These are phyloP conservation scores for Russula foetens DNA, from an alignment of 768 basidiomycete species.

Conservation along the genomic window DNA sequence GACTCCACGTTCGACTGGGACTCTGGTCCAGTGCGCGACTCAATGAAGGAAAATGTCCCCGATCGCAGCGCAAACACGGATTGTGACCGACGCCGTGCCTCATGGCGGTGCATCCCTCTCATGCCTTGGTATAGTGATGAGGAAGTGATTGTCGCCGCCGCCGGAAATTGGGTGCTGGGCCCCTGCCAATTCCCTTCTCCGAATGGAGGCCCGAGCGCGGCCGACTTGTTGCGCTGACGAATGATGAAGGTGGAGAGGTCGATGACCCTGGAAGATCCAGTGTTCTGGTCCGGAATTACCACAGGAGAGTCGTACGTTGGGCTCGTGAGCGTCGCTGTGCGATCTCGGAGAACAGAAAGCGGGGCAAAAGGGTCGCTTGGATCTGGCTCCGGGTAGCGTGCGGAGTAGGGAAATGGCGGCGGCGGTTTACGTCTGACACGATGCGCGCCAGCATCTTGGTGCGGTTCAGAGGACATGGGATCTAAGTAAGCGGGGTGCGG, in stretches of 20 bases:
- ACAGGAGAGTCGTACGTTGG: constrained; percentile 3
- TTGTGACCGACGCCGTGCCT: constrained; percentile 28
- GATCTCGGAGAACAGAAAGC: constrained; percentile 53
- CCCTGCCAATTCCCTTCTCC: constrained; percentile 10
- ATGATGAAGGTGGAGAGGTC: constrained; percentile 13
- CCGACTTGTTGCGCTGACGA: constrained; percentile 2
- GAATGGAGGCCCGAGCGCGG: neutral
- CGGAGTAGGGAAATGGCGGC: constrained; percentile 41
- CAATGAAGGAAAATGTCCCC: constrained; percentile 18
- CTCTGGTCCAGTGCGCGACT: constrained; percentile 3
- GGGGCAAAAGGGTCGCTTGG: constrained; percentile 65
- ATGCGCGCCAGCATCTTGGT: constrained; percentile 1
- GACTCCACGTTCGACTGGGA: neutral
- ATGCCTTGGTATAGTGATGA: constrained; percentile 2
- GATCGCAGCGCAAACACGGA: constrained; percentile 23
- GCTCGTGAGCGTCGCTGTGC: constrained; percentile 23
- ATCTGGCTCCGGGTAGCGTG: constrained; percentile 59
- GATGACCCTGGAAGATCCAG: constrained; percentile 3
- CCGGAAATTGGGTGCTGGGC: neutral
- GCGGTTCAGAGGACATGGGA: constrained; percentile 1
- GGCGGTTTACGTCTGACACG: constrained; percentile 49
- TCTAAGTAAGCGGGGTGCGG: neutral
- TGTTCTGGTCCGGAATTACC: neutral
- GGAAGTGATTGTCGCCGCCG: neutral
- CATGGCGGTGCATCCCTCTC: constrained; percentile 14